A percentile compares a stretch with the other conserved stretches of the same genome.
These are phyloP conservation scores for Pezicula carpinea DNA, from an alignment of 2,329 filamentous ascomycete species.

Conservation along the genomic window DNA sequence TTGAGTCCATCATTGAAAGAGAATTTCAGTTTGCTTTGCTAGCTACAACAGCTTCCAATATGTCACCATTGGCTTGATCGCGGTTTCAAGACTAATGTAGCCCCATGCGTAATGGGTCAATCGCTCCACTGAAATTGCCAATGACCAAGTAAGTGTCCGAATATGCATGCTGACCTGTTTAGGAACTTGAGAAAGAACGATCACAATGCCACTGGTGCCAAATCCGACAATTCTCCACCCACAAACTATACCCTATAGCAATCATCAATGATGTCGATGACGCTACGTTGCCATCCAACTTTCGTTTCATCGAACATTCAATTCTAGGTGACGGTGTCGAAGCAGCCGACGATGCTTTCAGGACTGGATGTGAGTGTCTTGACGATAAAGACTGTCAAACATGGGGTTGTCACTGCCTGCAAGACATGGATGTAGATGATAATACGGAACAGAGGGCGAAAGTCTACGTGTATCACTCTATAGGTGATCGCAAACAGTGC, in stretches of 20 bases:
- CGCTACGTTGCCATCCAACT: constrained; percentile 53
- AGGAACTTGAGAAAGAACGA: constrained; percentile 29
- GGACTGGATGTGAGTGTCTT: constrained; percentile 64
- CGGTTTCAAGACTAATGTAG: too few species aligned
- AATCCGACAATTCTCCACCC: constrained; percentile 48
- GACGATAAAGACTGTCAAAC: constrained; percentile 62
- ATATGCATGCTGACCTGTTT: neutral
- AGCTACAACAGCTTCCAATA: neutral
- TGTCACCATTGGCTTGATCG: too few species aligned
- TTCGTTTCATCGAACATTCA: constrained; percentile 63
- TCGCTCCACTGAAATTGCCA: too few species aligned
- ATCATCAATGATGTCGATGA: constrained; percentile 61
- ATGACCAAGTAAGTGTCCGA: neutral
- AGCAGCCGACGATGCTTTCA: constrained; percentile 55
- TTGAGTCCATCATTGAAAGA: neutral
- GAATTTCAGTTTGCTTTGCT: neutral
- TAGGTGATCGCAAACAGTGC: constrained; percentile 46
- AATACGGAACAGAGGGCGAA: constrained; percentile 21
- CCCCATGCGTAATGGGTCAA: too few species aligned
- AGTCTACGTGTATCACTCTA: constrained; percentile 52
- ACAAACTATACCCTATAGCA: constrained; percentile 48
- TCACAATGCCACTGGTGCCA: constrained; percentile 57
- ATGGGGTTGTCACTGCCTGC: constrained; percentile 61
- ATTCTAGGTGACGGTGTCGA: constrained; percentile 56
- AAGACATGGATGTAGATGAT: constrained; percentile 48